Percentiles rank a stretch among this genome's conserved stretches.
Conservation (phyloP, 441 rosid species). For the Adansonia madagascariensis region DNA sequence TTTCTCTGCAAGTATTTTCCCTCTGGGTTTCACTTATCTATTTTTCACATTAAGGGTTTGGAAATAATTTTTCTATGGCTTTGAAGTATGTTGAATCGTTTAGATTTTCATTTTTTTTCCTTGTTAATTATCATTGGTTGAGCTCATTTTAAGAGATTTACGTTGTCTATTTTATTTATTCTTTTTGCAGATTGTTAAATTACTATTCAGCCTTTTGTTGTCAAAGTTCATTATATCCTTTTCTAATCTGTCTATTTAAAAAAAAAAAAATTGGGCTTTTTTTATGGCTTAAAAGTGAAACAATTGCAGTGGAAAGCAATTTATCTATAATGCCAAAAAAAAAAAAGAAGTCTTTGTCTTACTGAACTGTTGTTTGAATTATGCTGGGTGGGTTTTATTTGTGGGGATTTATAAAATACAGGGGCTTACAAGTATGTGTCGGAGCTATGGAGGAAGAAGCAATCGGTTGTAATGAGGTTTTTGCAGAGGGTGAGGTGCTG, state of each 20-base stretch:
- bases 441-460: conserved; percentile 75
- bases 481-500: conserved; percentile 72
- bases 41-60: not conserved
- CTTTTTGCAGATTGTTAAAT: not conserved
- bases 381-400: not conserved
- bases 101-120: conserved; percentile 10
- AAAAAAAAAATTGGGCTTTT: too few species aligned
- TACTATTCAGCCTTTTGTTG: too few species aligned
- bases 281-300: too few species aligned
- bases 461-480: conserved; percentile 70
- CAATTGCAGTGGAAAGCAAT: too few species aligned
- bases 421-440: conserved; percentile 70
- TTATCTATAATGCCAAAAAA: too few species aligned
- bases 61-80: not conserved
- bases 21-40: not conserved
- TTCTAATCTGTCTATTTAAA: too few species aligned
- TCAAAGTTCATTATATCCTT: too few species aligned
- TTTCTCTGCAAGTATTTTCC: not conserved
- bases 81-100: not conserved
- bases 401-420: conserved; percentile 16
- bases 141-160: conserved; percentile 38
- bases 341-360: too few species aligned
- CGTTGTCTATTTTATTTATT: not conserved
- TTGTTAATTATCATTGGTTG: not conserved
- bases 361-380: too few species aligned